phyloP scores from a whole-genome alignment of 2,329 filamentous ascomycete species.

The Aurifilum marmelostoma region DNA sequence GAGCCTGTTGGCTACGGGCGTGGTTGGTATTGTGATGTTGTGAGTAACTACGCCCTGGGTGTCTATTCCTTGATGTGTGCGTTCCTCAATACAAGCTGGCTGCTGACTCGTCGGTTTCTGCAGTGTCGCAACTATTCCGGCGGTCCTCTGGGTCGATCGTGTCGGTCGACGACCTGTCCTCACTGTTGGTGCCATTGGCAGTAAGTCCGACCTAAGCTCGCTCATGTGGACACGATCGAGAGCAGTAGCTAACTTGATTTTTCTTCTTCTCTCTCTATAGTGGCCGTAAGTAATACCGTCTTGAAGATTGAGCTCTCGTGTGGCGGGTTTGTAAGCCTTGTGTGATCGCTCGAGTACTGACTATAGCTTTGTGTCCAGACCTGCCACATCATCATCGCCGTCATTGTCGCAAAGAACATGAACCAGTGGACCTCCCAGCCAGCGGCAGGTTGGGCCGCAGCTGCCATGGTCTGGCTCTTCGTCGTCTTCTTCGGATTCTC shows the following conservation, averaged over 20 bases:
- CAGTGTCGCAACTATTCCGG: constrained; percentile 63
- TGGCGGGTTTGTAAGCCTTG: not conserved
- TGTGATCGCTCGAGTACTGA: not conserved
- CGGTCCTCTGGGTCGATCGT: constrained; percentile 68
- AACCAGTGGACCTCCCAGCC: constrained; percentile 59
- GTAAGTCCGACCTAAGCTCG: constrained; percentile 37
- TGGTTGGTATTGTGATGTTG: constrained; percentile 73
- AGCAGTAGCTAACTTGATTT: not conserved
- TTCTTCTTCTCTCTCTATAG: not conserved
- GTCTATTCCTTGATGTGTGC: not conserved
- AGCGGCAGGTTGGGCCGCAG: constrained; percentile 71
- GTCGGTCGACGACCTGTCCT: constrained; percentile 66
- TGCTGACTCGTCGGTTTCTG: not conserved
- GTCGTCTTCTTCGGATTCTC: constrained; percentile 75
- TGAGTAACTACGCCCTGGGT: not conserved
- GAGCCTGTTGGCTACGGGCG: constrained; percentile 69
- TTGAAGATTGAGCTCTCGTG: not conserved
- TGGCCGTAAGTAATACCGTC: constrained; percentile 12
- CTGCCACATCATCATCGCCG: constrained; percentile 73
- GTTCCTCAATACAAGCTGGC: not conserved
- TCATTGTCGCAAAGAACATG: constrained; percentile 68
- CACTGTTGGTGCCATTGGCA: constrained; percentile 67
- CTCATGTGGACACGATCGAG: not conserved
- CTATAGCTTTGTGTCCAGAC: constrained; percentile 53
- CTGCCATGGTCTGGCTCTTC: constrained; percentile 73